These are phyloP conservation scores for Phylloporus sp. DNA, from an alignment of 768 basidiomycete species.

Conservation along the genomic window DNA sequence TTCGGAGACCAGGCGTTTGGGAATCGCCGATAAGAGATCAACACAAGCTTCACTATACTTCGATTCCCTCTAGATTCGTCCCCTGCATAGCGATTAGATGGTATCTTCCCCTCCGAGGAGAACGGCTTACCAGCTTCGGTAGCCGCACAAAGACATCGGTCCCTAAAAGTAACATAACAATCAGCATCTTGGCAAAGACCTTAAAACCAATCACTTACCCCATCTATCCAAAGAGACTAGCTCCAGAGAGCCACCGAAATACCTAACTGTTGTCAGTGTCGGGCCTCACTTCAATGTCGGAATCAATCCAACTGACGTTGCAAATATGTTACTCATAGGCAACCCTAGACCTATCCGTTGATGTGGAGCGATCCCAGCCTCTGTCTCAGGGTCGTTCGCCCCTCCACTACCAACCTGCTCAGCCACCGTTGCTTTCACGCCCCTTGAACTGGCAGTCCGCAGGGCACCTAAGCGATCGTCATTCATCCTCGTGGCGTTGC, in stretches of 20 bases:
- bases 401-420: slow-evolving; percentile 64
- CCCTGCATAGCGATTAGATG: slow-evolving; percentile 44
- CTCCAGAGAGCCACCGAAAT: slow-evolving; percentile 80
- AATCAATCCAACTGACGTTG: slow-evolving; percentile 50
- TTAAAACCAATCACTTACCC: slow-evolving; percentile 46
- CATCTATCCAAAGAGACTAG: slow-evolving; percentile 79
- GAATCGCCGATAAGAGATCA: background rate
- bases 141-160: slow-evolving; percentile 80
- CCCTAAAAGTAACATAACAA: slow-evolving; percentile 39
- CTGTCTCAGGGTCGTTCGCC: slow-evolving; percentile 38
- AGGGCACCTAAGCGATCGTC: slow-evolving; percentile 64
- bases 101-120: background rate
- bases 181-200: background rate
- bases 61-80: slow-evolving; percentile 81
- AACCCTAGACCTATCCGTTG: slow-evolving; percentile 76
- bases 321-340: slow-evolving; percentile 87
- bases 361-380: slow-evolving; percentile 48
- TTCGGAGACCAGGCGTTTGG: background rate
- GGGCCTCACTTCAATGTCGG: background rate
- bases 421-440: slow-evolving; percentile 72
- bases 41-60: slow-evolving; percentile 43
- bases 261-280: slow-evolving; percentile 38
- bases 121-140: slow-evolving; percentile 64
- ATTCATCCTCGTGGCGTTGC: slow-evolving; percentile 70
- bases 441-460: slow-evolving; percentile 56